Evolutionary conservation across 2,329 filamentous ascomycete species (phyloP).

Genomic region (Aspergillus alliaceus): DNA sequence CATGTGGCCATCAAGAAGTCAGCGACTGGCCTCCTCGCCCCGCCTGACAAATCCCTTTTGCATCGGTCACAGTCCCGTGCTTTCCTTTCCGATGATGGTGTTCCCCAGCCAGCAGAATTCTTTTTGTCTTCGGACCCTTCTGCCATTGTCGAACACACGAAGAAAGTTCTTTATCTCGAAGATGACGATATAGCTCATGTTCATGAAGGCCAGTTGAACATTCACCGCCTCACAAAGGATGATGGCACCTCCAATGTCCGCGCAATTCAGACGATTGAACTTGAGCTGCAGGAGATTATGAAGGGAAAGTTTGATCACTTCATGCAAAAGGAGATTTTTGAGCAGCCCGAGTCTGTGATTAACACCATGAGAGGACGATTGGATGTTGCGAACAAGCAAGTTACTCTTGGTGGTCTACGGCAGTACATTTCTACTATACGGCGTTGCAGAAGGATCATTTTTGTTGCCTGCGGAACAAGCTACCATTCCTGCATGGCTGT

Average conservation of each 20-base stretch:
- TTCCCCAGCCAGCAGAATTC: slow-evolving; percentile 97
- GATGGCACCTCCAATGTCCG: slow-evolving; percentile 96
- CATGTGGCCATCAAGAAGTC: slow-evolving; percentile 95
- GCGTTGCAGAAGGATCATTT: slow-evolving; percentile 94
- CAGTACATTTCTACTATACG: slow-evolving; percentile 97
- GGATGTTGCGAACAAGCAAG: slow-evolving; percentile 87
- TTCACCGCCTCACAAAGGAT: slow-evolving; percentile 95
- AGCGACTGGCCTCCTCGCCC: slow-evolving; percentile 72
- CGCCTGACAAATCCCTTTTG: slow-evolving; percentile 94
- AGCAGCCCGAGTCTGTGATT: slow-evolving; percentile 98
- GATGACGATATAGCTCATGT: slow-evolving; percentile 99
- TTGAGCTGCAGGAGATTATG: slow-evolving; percentile 99
- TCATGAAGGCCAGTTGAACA: slow-evolving; percentile 97
- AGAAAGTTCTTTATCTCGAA: slow-evolving; percentile 99
- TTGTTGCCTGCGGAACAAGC: slow-evolving; percentile 97
- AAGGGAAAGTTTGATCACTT: slow-evolving; percentile 99
- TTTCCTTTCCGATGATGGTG: slow-evolving; percentile 97
- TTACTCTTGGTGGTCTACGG: slow-evolving; percentile 91
- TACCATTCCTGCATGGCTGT: slow-evolving; percentile 99
- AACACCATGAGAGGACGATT: slow-evolving; percentile 99
- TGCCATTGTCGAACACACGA: slow-evolving; percentile 98
- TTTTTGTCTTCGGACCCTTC: slow-evolving; percentile 99
- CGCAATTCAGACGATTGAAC: slow-evolving; percentile 96
- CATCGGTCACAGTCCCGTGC: slow-evolving; percentile 98
- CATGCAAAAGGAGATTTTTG: slow-evolving; percentile 99